Conservation (phyloP, 2,329 filamentous ascomycete genomes). For the Chalaropsis ovoidea region DNA sequence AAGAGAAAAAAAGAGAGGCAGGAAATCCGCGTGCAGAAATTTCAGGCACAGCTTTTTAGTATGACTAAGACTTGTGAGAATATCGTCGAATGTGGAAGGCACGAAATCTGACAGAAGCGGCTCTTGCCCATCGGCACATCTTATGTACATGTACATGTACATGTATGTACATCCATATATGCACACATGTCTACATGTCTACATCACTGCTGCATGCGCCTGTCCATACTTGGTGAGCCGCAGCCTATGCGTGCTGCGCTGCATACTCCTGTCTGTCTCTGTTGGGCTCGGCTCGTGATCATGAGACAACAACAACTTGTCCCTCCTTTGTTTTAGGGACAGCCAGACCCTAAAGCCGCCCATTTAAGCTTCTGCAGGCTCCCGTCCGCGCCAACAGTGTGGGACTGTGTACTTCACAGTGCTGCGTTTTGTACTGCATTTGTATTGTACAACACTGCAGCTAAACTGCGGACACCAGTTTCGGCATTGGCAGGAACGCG, state of each 20-base stretch:
- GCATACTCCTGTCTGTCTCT: too few species aligned
- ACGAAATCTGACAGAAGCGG: background rate
- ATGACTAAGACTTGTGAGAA: constrained; percentile 4
- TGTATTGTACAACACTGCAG: too few species aligned
- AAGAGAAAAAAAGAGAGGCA: background rate
- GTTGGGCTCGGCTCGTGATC: too few species aligned
- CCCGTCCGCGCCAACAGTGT: background rate
- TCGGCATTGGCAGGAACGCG: constrained; percentile 19
- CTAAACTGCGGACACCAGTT: background rate
- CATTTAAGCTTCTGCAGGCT: background rate
- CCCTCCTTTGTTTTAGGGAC: too few species aligned
- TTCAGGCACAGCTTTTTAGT: background rate
- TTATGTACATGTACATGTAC: background rate
- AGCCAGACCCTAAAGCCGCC: background rate
- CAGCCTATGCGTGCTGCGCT: too few species aligned
- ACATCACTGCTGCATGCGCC: background rate
- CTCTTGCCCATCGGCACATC: background rate
- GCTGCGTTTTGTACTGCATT: background rate
- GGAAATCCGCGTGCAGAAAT: background rate
- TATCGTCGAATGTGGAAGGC: background rate
- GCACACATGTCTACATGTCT: background rate
- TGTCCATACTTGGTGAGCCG: background rate
- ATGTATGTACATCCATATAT: background rate
- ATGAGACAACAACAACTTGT: too few species aligned
- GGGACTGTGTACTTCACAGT: background rate